These are phyloP conservation scores for Entomortierella chlamydospora DNA, from an alignment of 192 early-diverging fungal species.

Conservation along the genomic window DNA sequence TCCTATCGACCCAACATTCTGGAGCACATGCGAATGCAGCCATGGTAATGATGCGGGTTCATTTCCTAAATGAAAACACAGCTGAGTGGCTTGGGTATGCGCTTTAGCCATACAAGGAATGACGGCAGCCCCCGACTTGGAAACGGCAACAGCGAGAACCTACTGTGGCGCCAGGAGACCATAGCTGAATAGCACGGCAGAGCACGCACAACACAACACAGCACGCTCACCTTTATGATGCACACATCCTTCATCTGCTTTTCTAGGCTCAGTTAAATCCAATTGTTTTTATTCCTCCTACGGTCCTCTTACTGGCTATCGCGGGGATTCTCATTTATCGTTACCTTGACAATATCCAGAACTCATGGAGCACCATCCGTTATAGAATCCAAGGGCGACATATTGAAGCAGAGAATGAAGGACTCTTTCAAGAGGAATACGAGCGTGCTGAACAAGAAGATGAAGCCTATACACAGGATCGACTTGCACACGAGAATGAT, in stretches of 20 bases:
- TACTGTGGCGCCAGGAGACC: too few relatives aligned
- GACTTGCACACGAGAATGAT: background rate
- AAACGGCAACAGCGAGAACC: too few relatives aligned
- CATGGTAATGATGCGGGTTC: background rate
- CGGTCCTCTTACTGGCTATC: slow-evolving; percentile 34
- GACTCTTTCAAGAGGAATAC: slow-evolving; percentile 9
- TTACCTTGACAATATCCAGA: slow-evolving; percentile 13
- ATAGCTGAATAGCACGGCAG: too few relatives aligned
- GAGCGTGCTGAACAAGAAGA: slow-evolving; percentile 1
- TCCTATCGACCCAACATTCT: background rate
- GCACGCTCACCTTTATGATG: too few relatives aligned
- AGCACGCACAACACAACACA: too few relatives aligned
- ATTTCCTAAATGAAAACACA: too few relatives aligned
- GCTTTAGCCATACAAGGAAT: too few relatives aligned
- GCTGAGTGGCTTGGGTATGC: too few relatives aligned
- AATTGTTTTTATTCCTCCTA: slow-evolving; percentile 44
- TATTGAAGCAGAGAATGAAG: slow-evolving; percentile 4
- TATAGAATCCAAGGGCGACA: slow-evolving; percentile 5
- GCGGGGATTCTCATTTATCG: slow-evolving; percentile 21
- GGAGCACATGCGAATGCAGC: background rate
- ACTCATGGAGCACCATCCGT: background rate
- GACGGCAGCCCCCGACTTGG: too few relatives aligned
- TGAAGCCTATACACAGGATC: background rate
- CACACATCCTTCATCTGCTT: too few relatives aligned
- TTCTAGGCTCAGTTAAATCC: slow-evolving; percentile 30